phyloP scores from a whole-genome alignment of 2,329 filamentous ascomycete species.

The Fusarium nisikadoi region DNA sequence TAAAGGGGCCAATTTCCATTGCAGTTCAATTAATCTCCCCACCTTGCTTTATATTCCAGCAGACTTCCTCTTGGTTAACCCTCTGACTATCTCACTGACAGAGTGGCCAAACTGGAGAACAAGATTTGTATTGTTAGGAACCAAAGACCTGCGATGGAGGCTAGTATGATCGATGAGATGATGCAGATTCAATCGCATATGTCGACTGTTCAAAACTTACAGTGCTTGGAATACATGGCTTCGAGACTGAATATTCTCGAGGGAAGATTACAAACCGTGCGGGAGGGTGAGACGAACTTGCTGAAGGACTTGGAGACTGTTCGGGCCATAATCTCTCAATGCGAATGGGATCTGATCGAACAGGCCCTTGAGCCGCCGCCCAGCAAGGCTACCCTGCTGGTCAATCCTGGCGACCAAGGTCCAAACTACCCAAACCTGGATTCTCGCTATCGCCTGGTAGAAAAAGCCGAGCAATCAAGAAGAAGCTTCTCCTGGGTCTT shows the following conservation, averaged over 20 bases:
- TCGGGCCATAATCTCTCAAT: background rate
- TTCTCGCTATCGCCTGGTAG: background rate
- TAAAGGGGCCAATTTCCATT: accelerated
- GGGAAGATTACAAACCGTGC: accelerated
- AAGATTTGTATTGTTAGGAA: background rate
- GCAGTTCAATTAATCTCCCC: accelerated
- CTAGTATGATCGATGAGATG: background rate
- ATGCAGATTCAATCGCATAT: background rate
- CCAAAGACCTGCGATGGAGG: background rate
- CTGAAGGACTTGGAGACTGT: background rate
- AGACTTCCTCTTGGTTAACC: accelerated
- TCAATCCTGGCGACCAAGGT: background rate
- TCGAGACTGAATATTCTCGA: background rate
- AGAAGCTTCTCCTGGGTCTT: background rate
- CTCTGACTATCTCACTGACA: background rate
- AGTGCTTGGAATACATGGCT: background rate
- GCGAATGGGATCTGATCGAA: background rate
- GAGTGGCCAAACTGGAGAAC: background rate
- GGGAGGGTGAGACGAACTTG: background rate
- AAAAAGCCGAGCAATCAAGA: background rate
- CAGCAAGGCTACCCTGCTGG: background rate
- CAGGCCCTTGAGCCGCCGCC: background rate
- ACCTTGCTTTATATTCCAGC: background rate
- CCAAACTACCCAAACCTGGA: background rate
- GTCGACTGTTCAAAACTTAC: background rate